Evolutionary conservation across 306 rosid species (phyloP).

Genomic region (Vicia faba): DNA sequence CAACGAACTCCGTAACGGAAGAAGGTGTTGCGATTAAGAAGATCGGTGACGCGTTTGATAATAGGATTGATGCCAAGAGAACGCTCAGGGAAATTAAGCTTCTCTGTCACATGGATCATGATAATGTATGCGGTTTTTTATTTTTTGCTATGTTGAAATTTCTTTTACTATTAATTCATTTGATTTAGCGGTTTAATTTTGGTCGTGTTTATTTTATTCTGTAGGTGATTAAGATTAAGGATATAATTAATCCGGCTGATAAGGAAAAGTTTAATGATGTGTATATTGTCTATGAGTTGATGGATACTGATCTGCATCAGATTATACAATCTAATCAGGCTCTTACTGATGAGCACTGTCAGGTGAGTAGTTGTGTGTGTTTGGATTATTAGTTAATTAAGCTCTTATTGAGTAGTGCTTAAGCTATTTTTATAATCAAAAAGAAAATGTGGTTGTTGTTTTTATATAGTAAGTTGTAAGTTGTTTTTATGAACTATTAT

Average conservation of each 20-base stretch:
- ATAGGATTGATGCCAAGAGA: constrained; percentile 50
- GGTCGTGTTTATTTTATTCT: background rate
- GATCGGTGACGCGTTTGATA: constrained; percentile 49
- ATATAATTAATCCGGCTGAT: constrained; percentile 75
- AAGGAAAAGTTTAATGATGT: constrained; percentile 81
- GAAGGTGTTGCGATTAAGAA: constrained; percentile 51
- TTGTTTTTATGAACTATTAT: background rate
- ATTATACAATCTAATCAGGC: constrained; percentile 79
- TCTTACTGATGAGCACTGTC: constrained; percentile 91
- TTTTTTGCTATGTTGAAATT: background rate
- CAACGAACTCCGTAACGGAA: constrained; percentile 40
- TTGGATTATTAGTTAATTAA: background rate
- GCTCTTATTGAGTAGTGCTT: background rate
- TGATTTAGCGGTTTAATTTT: background rate
- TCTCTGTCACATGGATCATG: constrained; percentile 81
- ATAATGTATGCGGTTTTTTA: constrained; percentile 51
- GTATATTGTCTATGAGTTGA: constrained; percentile 79
- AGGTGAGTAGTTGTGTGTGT: constrained; percentile 44
- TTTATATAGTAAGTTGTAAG: background rate
- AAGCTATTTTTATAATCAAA: background rate
- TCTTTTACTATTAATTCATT: background rate
- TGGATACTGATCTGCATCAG: constrained; percentile 94
- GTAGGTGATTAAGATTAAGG: constrained; percentile 84
- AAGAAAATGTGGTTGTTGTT: background rate
- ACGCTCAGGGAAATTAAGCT: constrained; percentile 51